Conservation (phyloP, 352 stramenopile species). For the Globisporangium perplexum region DNA sequence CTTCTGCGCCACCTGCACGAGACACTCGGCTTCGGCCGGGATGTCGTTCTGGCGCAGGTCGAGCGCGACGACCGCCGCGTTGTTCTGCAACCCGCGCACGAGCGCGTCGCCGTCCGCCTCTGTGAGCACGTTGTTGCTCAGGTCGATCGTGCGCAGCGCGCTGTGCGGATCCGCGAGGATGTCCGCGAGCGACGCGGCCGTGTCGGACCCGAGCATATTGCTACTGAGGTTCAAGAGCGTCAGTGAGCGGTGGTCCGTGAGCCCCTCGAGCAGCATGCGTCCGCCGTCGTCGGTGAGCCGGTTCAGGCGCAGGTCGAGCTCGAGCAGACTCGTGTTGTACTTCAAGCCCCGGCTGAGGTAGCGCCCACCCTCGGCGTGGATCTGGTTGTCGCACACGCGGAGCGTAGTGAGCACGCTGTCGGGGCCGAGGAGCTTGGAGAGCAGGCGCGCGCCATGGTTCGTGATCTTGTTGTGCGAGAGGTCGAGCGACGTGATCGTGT, state of each 20-base stretch:
- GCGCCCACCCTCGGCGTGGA: slow-evolving; percentile 86
- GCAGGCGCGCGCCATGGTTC: slow-evolving; percentile 86
- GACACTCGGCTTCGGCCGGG: slow-evolving; percentile 39
- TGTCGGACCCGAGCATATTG: slow-evolving; percentile 76
- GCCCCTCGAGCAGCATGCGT: slow-evolving; percentile 82
- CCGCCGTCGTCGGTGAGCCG: slow-evolving; percentile 89
- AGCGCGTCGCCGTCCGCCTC: slow-evolving; percentile 57
- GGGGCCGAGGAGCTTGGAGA: slow-evolving; percentile 87
- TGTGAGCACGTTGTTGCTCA: slow-evolving; percentile 76
- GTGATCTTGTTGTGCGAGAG: slow-evolving; percentile 95
- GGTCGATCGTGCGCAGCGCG: slow-evolving; percentile 62
- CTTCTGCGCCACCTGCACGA: slow-evolving; percentile 67
- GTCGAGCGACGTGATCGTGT: slow-evolving; percentile 91
- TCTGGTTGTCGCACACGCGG: slow-evolving; percentile 91
- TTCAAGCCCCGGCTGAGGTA: slow-evolving; percentile 90
- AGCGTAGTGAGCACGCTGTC: slow-evolving; percentile 88
- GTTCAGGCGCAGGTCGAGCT: slow-evolving; percentile 91
- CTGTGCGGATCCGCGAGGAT: slow-evolving; percentile 67
- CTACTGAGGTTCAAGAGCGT: slow-evolving; percentile 81
- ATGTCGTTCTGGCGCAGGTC: slow-evolving; percentile 84
- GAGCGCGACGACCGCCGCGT: slow-evolving; percentile 50
- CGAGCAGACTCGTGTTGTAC: slow-evolving; percentile 85
- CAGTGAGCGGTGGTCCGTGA: slow-evolving; percentile 61
- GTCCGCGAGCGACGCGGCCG: slow-evolving; percentile 54
- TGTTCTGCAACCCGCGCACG: slow-evolving; percentile 54